Percentiles rank a stretch among this genome's conserved stretches.
phyloP scores from a whole-genome alignment of 768 basidiomycete species.

The Tephrocybe sp. region DNA sequence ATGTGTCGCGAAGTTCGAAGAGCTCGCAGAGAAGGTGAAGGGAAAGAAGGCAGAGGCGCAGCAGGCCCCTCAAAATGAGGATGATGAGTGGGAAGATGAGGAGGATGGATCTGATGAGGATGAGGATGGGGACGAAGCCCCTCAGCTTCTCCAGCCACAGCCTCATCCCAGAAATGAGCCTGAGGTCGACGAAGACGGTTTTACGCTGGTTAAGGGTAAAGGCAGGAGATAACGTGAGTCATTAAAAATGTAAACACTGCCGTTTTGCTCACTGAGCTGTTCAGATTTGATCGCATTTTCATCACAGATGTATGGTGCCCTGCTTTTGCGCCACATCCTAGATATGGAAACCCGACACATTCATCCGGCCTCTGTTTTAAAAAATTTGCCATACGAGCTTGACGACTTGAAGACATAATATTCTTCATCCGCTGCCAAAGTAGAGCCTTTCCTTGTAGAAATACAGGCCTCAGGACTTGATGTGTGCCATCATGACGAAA shows the following conservation, averaged over 20 bases:
- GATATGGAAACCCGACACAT: no score
- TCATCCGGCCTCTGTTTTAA: no score
- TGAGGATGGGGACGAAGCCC: slow-evolving; percentile 50
- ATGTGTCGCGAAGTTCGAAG: slow-evolving; percentile 62
- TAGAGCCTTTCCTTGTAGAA: no score
- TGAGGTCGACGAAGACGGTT: slow-evolving; percentile 90
- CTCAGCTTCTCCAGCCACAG: slow-evolving; percentile 49
- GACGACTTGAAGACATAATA: no score
- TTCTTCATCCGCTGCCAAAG: no score
- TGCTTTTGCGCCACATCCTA: no score
- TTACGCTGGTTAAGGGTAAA: slow-evolving; percentile 73
- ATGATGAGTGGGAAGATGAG: slow-evolving; percentile 30
- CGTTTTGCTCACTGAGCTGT: not conserved
- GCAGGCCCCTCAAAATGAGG: slow-evolving; percentile 41
- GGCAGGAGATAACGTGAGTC: slow-evolving; percentile 28
- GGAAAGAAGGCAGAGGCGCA: slow-evolving; percentile 57
- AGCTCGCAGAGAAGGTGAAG: slow-evolving; percentile 52
- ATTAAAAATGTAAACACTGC: not conserved
- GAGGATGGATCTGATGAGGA: slow-evolving; percentile 47
- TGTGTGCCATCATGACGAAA: no score
- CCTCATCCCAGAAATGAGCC: slow-evolving; percentile 48
- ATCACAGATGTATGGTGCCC: no score
- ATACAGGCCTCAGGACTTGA: no score
- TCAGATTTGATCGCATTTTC: not conserved
- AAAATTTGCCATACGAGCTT: no score